Evolutionary conservation across 768 basidiomycete species (phyloP), one percentile per base, ranked within the genome.

Genomic region (Mycena indigotica): DNA sequence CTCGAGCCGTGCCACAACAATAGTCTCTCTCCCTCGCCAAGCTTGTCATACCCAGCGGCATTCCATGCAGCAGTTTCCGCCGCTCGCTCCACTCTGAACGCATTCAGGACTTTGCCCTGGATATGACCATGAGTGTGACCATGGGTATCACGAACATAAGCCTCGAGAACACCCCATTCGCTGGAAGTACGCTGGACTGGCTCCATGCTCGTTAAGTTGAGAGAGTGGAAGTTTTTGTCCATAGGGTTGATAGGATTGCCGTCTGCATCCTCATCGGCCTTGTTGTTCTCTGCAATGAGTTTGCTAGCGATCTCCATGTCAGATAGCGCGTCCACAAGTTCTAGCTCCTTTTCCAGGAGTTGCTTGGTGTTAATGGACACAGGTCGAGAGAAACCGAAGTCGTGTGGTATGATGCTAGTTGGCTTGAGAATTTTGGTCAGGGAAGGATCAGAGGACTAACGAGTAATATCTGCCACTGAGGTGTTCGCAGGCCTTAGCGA

Each of bases 301-400:
- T 85, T 82, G 28, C 79, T 77, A 16, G 85, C 82, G 54, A 87
- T 72, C 75, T 85, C 83, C 85, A 87, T 86, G 65, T 87, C 84
- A 2, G 84, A 83, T 23, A 87, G 77, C 19, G 84, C 82, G 59
- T 85, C 85, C 16, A 86, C 83, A 21, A 85, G 77, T n/a, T 84
- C 82, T 39, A 52, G 16, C 54, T 77, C 81, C 67, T 65, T 76
- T 64, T 84, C 81, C 58, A 87, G 67, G 12, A 68, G 46, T 0
- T 23, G 58, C 46, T 70, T 53, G 48, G 62, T 70, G 54, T 71
- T 69, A 66, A 87, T 85, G 28, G 77, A 67, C 6, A 62, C 70
- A 1, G 84, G 84, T 44, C 79, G 68, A 23, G 66, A 70, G 30
- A 82, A 72, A 21, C 84, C 84, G 60, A 85, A 86, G n/a, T 74